phyloP scores from a whole-genome alignment of 2,329 filamentous ascomycete species.

The Aspergillus pseudonomiae region DNA sequence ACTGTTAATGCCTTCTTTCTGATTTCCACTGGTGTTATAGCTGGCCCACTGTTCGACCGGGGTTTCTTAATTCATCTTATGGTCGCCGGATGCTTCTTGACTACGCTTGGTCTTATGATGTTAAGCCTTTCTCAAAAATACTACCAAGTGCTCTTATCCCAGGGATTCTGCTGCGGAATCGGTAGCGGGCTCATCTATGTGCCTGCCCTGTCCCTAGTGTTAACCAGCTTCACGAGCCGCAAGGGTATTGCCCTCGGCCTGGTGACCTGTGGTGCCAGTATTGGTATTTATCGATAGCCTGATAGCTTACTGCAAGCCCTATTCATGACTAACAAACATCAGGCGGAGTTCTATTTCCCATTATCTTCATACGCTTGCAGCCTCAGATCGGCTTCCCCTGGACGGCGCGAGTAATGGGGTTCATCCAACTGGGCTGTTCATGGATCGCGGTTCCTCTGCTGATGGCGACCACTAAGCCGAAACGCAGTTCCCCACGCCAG shows the following conservation, averaged over 20 bases:
- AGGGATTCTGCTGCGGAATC: slow-evolving; percentile 49
- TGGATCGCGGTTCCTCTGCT: slow-evolving; percentile 11
- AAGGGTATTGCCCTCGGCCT: slow-evolving; percentile 58
- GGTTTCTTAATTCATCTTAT: slow-evolving; percentile 45
- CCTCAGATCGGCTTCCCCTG: slow-evolving; percentile 13
- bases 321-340: background rate
- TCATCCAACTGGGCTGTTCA: slow-evolving; percentile 12
- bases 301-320: background rate
- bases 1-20: slow-evolving; percentile 49
- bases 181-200: slow-evolving; percentile 63
- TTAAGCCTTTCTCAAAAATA: slow-evolving; percentile 45
- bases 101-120: slow-evolving; percentile 50
- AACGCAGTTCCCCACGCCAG: slow-evolving; percentile 3
- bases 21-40: slow-evolving; percentile 46
- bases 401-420: slow-evolving; percentile 10
- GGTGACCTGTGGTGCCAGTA: slow-evolving; percentile 50
- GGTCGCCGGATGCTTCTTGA: slow-evolving; percentile 39
- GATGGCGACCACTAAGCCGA: slow-evolving; percentile 5
- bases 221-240: slow-evolving; percentile 60
- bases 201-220: slow-evolving; percentile 60
- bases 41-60: slow-evolving; percentile 50
- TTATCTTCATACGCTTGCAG: slow-evolving; percentile 14
- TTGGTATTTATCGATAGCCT: slow-evolving; percentile 10
- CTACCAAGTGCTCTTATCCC: slow-evolving; percentile 50
- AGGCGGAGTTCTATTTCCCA: slow-evolving; percentile 14